Conservation (phyloP, 2,329 filamentous ascomycete species). For the Thelonectria rubi region DNA sequence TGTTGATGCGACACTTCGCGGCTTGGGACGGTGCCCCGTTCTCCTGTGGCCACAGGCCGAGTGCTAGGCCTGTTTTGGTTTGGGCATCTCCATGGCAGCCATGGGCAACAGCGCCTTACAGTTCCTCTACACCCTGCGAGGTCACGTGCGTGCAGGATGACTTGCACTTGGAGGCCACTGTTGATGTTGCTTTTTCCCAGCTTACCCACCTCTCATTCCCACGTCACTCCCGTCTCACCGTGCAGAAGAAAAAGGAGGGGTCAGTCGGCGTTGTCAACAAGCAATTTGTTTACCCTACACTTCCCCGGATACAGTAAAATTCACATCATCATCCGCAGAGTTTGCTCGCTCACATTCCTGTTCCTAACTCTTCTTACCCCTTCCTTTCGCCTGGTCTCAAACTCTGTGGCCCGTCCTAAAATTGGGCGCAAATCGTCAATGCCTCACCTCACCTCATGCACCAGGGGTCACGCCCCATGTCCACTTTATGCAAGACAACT, state of each 20-base stretch:
- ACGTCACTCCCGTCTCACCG: slow-evolving; percentile 17
- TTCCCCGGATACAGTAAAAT: not conserved
- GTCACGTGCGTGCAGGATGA: slow-evolving; percentile 29
- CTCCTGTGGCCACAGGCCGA: slow-evolving; percentile 36
- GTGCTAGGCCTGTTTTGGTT: slow-evolving; percentile 35
- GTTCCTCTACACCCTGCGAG: slow-evolving; percentile 19
- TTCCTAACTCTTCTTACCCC: not conserved
- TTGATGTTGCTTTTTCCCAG: too few species aligned
- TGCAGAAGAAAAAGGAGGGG: slow-evolving; percentile 8
- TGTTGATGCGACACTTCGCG: slow-evolving; percentile 45
- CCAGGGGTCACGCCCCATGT: slow-evolving; percentile 23
- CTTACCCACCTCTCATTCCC: slow-evolving; percentile 9
- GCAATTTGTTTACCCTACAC: slow-evolving; percentile 2
- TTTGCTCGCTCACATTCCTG: slow-evolving; percentile 1
- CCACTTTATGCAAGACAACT: slow-evolving; percentile 28
- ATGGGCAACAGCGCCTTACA: slow-evolving; percentile 44
- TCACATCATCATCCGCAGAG: not conserved
- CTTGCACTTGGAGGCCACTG: too few species aligned
- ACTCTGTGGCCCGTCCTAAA: slow-evolving; percentile 9
- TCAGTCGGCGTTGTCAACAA: slow-evolving; percentile 3
- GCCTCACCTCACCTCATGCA: slow-evolving; percentile 13
- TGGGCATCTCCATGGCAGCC: slow-evolving; percentile 39
- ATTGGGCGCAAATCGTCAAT: slow-evolving; percentile 24
- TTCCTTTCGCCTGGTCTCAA: slow-evolving; percentile 3
- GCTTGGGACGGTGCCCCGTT: slow-evolving; percentile 37